Evolutionary conservation across 768 basidiomycete genomes (phyloP).

Genomic region (Boletus rubroflammeus): DNA sequence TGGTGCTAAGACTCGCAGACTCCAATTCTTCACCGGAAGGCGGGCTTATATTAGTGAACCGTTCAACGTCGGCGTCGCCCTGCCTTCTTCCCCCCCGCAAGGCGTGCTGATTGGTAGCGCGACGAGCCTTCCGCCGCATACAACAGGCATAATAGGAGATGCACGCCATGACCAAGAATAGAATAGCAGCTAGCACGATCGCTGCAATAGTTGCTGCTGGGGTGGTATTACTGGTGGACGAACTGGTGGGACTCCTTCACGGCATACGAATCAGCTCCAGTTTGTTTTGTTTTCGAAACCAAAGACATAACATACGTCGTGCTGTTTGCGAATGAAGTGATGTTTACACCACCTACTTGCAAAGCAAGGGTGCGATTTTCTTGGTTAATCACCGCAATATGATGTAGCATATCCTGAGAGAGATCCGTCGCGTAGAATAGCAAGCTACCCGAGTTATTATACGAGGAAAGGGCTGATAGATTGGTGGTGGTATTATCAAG

Average conservation of each 20-base stretch:
- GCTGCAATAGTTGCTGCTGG: slow-evolving; percentile 64
- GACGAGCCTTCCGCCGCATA: slow-evolving; percentile 43
- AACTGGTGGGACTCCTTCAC: slow-evolving; percentile 17
- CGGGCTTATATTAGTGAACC: slow-evolving; percentile 1
- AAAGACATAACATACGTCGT: slow-evolving; percentile 31
- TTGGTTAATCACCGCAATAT: slow-evolving; percentile 53
- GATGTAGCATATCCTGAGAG: slow-evolving; percentile 46
- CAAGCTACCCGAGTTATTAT: slow-evolving; percentile 46
- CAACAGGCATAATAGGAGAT: slow-evolving; percentile 44
- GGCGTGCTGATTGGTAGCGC: slow-evolving; percentile 19
- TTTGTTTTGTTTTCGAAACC: background rate
- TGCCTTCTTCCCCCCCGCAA: background rate
- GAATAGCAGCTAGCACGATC: slow-evolving; percentile 51
- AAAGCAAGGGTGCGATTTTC: slow-evolving; percentile 51
- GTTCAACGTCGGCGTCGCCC: slow-evolving; percentile 9
- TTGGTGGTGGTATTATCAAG: slow-evolving; percentile 49
- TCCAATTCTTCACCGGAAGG: slow-evolving; percentile 25
- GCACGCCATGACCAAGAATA: slow-evolving; percentile 46
- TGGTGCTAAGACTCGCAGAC: slow-evolving; percentile 27
- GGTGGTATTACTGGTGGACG: slow-evolving; percentile 24
- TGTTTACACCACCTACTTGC: slow-evolving; percentile 47
- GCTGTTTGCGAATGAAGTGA: slow-evolving; percentile 36
- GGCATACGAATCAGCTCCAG: slow-evolving; percentile 1
- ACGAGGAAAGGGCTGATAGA: slow-evolving; percentile 52
- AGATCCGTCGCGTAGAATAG: slow-evolving; percentile 65